Conservation (phyloP, 2,329 filamentous ascomycete genomes). For the Pyrenophora tritici-repentis region DNA sequence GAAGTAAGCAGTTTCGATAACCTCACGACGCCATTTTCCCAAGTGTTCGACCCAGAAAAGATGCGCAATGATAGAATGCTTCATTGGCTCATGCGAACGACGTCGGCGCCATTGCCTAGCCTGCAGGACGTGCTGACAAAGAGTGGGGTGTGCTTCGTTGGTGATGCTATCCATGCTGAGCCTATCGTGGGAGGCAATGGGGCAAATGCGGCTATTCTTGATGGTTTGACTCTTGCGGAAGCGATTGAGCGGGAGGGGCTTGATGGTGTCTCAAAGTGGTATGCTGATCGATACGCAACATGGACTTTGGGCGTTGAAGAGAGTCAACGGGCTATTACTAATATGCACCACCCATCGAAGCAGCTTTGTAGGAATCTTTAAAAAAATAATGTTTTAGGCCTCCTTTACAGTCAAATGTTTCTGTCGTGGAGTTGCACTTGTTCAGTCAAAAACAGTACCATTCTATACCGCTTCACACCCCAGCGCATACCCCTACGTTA, state of each 20-base stretch:
- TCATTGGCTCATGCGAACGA: constrained; percentile 51
- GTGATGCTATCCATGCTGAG: constrained; percentile 49
- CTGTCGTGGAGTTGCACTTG: too few species aligned
- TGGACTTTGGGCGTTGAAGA: background rate
- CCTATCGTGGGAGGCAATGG: constrained; percentile 50
- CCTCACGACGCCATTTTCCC: constrained; percentile 38
- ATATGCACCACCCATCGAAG: background rate
- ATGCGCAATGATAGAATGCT: constrained; percentile 44
- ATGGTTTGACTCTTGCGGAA: constrained; percentile 41
- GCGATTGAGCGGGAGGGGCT: background rate
- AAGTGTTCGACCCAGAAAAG: constrained; percentile 39
- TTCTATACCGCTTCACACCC: too few species aligned
- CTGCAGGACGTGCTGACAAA: constrained; percentile 21
- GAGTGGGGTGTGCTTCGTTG: constrained; percentile 26
- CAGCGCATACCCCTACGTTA: too few species aligned
- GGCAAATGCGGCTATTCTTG: constrained; percentile 48
- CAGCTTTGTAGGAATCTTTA: background rate
- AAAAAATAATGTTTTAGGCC: too few species aligned
- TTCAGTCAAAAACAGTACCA: too few species aligned
- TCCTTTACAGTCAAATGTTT: too few species aligned
- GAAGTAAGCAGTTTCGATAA: constrained; percentile 37
- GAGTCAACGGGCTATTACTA: background rate
- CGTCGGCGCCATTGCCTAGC: constrained; percentile 21
- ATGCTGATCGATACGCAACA: background rate
- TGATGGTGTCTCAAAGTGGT: background rate